Conservation (phyloP, 345 rosid genomes). For the Capsella bursapastoris region DNA sequence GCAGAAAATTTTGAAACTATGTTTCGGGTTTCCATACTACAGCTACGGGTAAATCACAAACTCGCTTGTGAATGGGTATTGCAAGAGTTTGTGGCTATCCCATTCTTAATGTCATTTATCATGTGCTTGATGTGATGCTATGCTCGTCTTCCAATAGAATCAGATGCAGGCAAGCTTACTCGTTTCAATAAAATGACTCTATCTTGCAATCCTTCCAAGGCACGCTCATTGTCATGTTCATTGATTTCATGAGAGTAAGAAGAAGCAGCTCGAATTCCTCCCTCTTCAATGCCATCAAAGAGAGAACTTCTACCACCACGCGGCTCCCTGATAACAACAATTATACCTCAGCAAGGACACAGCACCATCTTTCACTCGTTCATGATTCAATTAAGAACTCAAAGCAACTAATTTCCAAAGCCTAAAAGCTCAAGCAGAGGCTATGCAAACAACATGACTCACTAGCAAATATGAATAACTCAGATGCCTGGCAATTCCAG, state of each 20-base stretch:
- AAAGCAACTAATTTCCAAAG: conserved; percentile 16
- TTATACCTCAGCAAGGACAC: conserved; percentile 13
- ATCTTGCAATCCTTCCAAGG: conserved; percentile 92
- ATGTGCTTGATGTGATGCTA: conserved; percentile 3
- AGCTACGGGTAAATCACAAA: not conserved
- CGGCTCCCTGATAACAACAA: conserved; percentile 57
- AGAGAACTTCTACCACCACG: conserved; percentile 72
- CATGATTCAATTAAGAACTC: not conserved
- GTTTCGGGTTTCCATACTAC: not conserved
- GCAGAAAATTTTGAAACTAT: not conserved
- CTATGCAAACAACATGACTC: conserved; percentile 18
- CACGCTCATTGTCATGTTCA: conserved; percentile 93
- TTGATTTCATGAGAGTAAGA: conserved; percentile 88
- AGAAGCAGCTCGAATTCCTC: conserved; percentile 90
- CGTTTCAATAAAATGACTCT: conserved; percentile 84
- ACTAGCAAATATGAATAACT: not conserved
- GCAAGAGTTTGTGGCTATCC: not conserved
- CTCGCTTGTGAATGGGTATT: too few relatives aligned
- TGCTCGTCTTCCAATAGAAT: not conserved
- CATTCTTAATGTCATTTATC: not conserved
- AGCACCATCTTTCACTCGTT: conserved; percentile 13
- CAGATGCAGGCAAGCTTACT: conserved; percentile 53
- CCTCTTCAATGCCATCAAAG: conserved; percentile 94
- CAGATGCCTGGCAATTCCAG: not conserved
- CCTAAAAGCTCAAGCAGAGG: not conserved